phyloP scores from a whole-genome alignment of 179 eudicot species.

The Spergularia azorica region DNA sequence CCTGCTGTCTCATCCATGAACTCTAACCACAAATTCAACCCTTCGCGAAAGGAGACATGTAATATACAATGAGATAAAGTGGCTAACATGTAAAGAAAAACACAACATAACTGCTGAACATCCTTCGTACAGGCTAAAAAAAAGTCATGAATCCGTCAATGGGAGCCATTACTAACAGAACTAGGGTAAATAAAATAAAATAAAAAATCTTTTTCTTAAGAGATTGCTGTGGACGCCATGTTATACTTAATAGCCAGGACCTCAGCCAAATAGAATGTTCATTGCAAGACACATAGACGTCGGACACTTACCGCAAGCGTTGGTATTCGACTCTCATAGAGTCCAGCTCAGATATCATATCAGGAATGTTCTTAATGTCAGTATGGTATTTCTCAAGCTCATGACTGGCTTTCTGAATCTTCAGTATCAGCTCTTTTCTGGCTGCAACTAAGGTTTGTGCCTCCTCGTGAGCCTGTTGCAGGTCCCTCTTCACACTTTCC shows the following conservation, averaged over 20 bases:
- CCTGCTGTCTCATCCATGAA: too few species aligned
- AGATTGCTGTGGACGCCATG: not conserved
- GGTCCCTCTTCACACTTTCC: slow-evolving; percentile 54
- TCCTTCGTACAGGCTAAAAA: too few species aligned
- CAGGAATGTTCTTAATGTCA: slow-evolving; percentile 59
- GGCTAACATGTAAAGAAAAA: not conserved
- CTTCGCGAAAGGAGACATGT: not conserved
- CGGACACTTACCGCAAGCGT: slow-evolving; percentile 63
- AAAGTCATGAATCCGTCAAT: not conserved
- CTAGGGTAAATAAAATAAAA: not conserved
- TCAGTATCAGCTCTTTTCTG: slow-evolving; percentile 56
- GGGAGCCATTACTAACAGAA: not conserved
- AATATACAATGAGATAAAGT: not conserved
- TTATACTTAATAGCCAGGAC: not conserved
- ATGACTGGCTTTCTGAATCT: slow-evolving; percentile 47
- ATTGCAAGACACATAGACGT: not conserved
- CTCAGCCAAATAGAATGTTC: not conserved
- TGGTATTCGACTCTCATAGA: slow-evolving; percentile 70
- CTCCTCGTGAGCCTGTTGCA: slow-evolving; percentile 64
- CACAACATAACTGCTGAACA: too few species aligned
- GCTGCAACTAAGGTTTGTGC: slow-evolving; percentile 59
- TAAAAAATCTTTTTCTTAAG: not conserved
- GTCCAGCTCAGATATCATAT: slow-evolving; percentile 68
- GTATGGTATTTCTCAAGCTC: slow-evolving; percentile 59
- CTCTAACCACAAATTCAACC: not conserved